Conservation (phyloP, 2,329 filamentous ascomycete species). For the Ceratocystis variospora region DNA sequence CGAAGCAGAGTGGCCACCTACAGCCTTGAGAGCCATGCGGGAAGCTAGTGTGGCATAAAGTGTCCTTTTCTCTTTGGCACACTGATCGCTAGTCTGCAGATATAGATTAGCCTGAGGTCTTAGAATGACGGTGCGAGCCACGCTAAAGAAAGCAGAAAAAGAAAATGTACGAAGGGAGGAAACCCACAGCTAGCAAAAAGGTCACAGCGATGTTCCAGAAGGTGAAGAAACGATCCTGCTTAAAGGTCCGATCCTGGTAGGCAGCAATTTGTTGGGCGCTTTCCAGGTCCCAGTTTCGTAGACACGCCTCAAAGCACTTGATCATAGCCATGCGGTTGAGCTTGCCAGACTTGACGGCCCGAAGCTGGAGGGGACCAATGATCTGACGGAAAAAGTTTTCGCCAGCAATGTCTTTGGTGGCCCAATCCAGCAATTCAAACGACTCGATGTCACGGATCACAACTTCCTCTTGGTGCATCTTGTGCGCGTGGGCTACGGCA, state of each 20-base stretch:
- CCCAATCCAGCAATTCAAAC: slow-evolving; percentile 43
- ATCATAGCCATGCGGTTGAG: slow-evolving; percentile 36
- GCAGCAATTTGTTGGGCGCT: slow-evolving; percentile 36
- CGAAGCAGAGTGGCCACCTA: neutral
- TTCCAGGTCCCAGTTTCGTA: slow-evolving; percentile 37
- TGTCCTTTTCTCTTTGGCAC: slow-evolving; percentile 35
- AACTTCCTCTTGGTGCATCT: slow-evolving; percentile 31
- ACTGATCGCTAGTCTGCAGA: slow-evolving; percentile 33
- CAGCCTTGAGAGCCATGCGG: slow-evolving; percentile 17
- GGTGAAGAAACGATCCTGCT: slow-evolving; percentile 35
- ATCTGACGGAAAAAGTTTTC: slow-evolving; percentile 34
- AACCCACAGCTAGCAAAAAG: slow-evolving; percentile 38
- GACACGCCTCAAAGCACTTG: slow-evolving; percentile 38
- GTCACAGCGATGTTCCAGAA: slow-evolving; percentile 44
- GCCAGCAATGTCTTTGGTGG: slow-evolving; percentile 29
- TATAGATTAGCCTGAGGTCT: neutral
- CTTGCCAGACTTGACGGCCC: slow-evolving; percentile 33
- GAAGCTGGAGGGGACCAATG: slow-evolving; percentile 36
- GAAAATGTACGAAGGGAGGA: too few species aligned
- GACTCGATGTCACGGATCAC: slow-evolving; percentile 37
- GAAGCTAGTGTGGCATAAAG: slow-evolving; percentile 38
- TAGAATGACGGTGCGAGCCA: neutral
- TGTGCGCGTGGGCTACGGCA: slow-evolving; percentile 8
- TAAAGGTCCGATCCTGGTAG: slow-evolving; percentile 38
- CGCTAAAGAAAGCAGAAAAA: neutral